Percentiles rank a stretch among this genome's conserved stretches.
Conservation (phyloP, 306 rosid species). For the Medicago arabica region DNA sequence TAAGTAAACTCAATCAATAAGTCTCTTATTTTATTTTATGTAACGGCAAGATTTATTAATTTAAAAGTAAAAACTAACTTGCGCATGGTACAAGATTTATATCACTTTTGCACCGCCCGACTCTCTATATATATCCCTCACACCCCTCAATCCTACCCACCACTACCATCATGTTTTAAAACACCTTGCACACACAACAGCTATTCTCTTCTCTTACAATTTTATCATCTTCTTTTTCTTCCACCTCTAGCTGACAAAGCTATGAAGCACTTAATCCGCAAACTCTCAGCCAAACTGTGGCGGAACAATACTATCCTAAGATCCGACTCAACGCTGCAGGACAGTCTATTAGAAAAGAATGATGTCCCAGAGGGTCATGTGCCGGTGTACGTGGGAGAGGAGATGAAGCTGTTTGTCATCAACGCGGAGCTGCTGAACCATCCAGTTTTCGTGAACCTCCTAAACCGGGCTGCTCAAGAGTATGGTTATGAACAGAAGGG, state of each 20-base stretch:
- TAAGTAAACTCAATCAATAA: no score
- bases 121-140: constrained; percentile 43
- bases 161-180: constrained; percentile 10
- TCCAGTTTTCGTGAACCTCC: constrained; percentile 75
- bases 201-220: neutral
- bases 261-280: constrained; percentile 77
- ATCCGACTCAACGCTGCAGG: constrained; percentile 40
- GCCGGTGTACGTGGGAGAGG: constrained; percentile 90
- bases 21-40: no score
- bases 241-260: neutral
- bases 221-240: neutral
- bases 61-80: no score
- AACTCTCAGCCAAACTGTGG: constrained; percentile 48
- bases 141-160: constrained; percentile 33
- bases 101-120: no score
- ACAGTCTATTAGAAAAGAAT: constrained; percentile 38
- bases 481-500: constrained; percentile 85
- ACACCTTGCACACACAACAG: neutral
- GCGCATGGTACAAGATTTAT: no score
- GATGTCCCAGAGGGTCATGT: constrained; percentile 77
- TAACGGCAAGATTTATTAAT: no score
- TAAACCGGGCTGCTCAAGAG: constrained; percentile 78
- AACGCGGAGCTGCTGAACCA: constrained; percentile 73
- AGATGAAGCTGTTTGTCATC: constrained; percentile 79
- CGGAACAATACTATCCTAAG: constrained; percentile 65